Evolutionary conservation across 2,329 filamentous ascomycete genomes (phyloP).

Genomic region (Pestalotiopsis sp.): DNA sequence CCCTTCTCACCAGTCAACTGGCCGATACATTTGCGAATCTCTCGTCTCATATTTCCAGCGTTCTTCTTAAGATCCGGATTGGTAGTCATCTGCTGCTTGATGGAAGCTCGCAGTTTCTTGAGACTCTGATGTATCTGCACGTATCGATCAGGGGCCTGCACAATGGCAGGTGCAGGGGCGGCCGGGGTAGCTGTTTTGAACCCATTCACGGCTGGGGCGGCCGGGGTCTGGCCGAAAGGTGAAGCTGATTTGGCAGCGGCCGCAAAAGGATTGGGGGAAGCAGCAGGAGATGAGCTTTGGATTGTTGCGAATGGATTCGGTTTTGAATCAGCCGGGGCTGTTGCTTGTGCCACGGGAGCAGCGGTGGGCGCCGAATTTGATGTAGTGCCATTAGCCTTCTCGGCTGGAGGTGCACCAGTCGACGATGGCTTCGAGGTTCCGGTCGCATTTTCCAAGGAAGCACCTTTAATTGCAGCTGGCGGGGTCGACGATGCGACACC

Average conservation of each 20-base stretch:
- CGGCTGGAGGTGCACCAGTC: neutral
- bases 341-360: neutral
- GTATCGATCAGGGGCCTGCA: slow-evolving; percentile 42
- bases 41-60: slow-evolving; percentile 71
- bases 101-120: slow-evolving; percentile 53
- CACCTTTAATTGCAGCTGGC: neutral
- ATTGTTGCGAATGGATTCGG: neutral
- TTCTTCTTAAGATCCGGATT: slow-evolving; percentile 62
- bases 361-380: neutral
- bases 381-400: neutral
- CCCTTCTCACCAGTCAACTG: slow-evolving; percentile 68
- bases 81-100: slow-evolving; percentile 55
- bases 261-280: neutral
- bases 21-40: slow-evolving; percentile 72
- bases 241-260: slow-evolving; percentile 12
- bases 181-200: slow-evolving; percentile 11
- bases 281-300: neutral
- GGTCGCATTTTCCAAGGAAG: neutral
- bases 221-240: slow-evolving; percentile 8
- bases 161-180: slow-evolving; percentile 7
- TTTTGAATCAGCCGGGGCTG: neutral
- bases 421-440: neutral
- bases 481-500: neutral
- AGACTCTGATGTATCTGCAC: slow-evolving; percentile 67
- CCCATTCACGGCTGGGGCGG: slow-evolving; percentile 19